These are phyloP conservation scores for Paxillus involutus DNA, from an alignment of 768 basidiomycete species.

Conservation along the genomic window DNA sequence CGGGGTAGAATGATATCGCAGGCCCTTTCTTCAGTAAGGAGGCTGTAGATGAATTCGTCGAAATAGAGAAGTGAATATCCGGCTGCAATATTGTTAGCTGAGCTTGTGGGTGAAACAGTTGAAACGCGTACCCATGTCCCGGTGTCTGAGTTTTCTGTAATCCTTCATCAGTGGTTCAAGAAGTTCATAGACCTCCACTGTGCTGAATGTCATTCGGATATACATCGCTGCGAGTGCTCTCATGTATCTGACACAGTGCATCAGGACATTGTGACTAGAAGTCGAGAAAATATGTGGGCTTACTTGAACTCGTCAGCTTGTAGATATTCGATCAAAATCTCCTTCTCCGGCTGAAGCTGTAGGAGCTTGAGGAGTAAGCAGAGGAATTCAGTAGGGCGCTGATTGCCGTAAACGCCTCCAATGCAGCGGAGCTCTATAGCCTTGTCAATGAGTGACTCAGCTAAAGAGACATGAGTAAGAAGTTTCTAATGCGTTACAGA, in stretches of 20 bases:
- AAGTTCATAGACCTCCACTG: constrained; percentile 88
- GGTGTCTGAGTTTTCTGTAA: constrained; percentile 82
- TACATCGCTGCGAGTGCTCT: constrained; percentile 93
- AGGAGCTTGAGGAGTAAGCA: constrained; percentile 91
- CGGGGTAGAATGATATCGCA: constrained; percentile 97
- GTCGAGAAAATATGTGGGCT: constrained; percentile 25
- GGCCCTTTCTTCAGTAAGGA: constrained; percentile 86
- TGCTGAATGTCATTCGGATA: constrained; percentile 89
- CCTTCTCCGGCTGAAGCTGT: constrained; percentile 97
- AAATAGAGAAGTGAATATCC: constrained; percentile 87
- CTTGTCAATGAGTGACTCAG: constrained; percentile 92
- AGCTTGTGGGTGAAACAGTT: background rate
- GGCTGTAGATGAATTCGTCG: constrained; percentile 86
- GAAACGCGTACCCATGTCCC: constrained; percentile 68
- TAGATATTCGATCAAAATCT: constrained; percentile 93
- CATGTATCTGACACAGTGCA: constrained; percentile 64
- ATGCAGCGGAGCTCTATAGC: constrained; percentile 79
- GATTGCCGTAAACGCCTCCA: constrained; percentile 95
- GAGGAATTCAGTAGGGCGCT: constrained; percentile 91
- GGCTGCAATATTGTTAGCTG: constrained; percentile 43
- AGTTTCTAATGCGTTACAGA: background rate
- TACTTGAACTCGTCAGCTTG: constrained; percentile 98
- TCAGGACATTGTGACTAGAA: background rate
- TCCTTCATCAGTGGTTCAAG: constrained; percentile 95
- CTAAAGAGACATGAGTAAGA: constrained; percentile 38